These are phyloP conservation scores for Anethum foeniculum DNA, from an alignment of 140 eudicot genomes.

Conservation along the genomic window DNA sequence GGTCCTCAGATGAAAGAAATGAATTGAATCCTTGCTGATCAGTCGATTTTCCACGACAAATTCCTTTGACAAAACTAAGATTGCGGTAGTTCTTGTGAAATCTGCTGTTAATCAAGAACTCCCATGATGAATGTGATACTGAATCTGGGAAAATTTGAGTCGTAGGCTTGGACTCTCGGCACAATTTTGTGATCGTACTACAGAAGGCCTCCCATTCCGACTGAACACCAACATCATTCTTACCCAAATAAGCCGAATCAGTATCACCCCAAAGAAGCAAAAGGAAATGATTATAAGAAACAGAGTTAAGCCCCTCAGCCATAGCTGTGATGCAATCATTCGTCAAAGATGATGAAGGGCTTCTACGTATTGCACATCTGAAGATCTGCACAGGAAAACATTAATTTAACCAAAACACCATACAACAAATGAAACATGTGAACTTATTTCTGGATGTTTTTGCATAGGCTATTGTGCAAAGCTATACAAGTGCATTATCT, in stretches of 20 bases:
- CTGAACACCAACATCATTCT: conserved; percentile 46
- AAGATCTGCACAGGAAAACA: conserved; percentile 38
- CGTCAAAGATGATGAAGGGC: conserved; percentile 78
- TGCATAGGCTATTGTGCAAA: background rate
- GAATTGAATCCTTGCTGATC: conserved; percentile 28
- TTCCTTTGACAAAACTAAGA: conserved; percentile 33
- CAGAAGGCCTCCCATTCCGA: conserved; percentile 86
- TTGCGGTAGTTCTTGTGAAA: conserved; percentile 57
- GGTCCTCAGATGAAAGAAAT: conserved; percentile 19
- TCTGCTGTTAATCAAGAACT: conserved; percentile 64
- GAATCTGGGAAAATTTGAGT: conserved; percentile 26
- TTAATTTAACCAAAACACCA: too few relatives aligned
- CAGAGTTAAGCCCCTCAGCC: conserved; percentile 81
- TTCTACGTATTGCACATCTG: conserved; percentile 79
- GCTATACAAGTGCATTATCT: background rate
- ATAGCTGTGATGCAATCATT: conserved; percentile 87
- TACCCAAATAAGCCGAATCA: conserved; percentile 44
- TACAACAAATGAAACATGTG: background rate
- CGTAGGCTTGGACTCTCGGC: conserved; percentile 27
- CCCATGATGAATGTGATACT: conserved; percentile 65
- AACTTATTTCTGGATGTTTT: background rate
- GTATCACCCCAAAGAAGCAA: conserved; percentile 72
- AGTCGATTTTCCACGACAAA: conserved; percentile 29
- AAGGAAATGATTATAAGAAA: conserved; percentile 59
- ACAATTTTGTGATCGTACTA: conserved; percentile 42